A percentile compares a stretch with the other conserved stretches of the same genome.
Evolutionary conservation across 2,329 filamentous ascomycete genomes (phyloP).

Genomic region (Fusarium liriodendri): DNA sequence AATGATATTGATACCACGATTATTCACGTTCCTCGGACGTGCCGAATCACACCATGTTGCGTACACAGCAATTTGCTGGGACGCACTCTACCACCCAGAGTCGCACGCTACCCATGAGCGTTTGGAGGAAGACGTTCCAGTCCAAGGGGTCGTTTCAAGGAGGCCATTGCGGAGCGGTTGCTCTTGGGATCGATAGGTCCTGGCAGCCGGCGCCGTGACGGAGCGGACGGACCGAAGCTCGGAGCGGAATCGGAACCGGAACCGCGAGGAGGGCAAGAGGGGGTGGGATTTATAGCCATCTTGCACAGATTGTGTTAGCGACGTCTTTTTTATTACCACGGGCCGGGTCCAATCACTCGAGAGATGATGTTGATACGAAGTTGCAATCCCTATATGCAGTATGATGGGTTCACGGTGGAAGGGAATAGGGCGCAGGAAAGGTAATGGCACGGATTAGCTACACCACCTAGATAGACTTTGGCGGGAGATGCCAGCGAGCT

Average conservation of each 20-base stretch:
- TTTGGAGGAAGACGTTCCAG: not conserved
- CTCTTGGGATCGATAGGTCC: not conserved
- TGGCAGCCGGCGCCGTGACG: not conserved
- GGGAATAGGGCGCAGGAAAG: conserved; percentile 2
- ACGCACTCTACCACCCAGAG: not conserved
- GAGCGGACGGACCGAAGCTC: not conserved
- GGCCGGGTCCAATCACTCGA: not conserved
- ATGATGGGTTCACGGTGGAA: not conserved
- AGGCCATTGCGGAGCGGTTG: not conserved
- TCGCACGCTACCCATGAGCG: not conserved
- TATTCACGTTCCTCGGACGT: not conserved
- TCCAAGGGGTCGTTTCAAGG: not conserved
- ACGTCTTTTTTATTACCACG: not conserved
- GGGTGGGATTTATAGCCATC: not conserved
- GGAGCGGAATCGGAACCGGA: not conserved
- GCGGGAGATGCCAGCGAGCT: not conserved
- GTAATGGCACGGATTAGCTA: not conserved
- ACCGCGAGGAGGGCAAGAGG: not conserved
- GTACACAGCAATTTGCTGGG: not conserved
- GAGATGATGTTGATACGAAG: conserved; percentile 6
- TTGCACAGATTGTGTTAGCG: conserved; percentile 3
- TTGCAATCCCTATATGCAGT: not conserved
- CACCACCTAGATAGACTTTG: not conserved
- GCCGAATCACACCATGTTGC: not conserved
- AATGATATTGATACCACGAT: not conserved